phyloP scores from a whole-genome alignment of 2,329 filamentous ascomycete species.

The Phyllosticta citribraziliensis region DNA sequence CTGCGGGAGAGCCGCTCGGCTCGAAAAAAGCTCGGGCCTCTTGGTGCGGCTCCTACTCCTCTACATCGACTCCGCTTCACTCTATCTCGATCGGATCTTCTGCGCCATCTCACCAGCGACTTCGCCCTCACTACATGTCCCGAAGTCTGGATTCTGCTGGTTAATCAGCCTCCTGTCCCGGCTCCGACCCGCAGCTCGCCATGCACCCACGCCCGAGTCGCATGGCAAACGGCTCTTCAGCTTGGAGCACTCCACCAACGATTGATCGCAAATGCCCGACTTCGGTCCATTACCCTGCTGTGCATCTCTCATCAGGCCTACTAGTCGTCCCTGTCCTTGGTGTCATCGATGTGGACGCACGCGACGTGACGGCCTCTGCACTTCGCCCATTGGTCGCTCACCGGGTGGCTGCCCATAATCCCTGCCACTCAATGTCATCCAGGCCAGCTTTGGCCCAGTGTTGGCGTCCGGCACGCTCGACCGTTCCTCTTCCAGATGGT shows the following conservation, averaged over 20 bases:
- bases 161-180: neutral
- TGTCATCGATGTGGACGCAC: neutral
- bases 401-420: neutral
- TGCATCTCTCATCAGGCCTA: neutral
- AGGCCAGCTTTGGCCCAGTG: neutral
- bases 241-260: neutral
- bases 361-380: neutral
- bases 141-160: neutral
- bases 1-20: neutral
- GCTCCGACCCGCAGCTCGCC: neutral
- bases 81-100: neutral
- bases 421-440: neutral
- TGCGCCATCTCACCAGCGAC: neutral
- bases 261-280: neutral
- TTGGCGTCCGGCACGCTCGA: neutral
- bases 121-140: neutral
- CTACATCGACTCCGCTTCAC: neutral
- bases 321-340: neutral
- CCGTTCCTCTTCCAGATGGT: constrained; percentile 1
- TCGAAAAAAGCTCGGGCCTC: neutral
- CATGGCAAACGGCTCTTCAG: neutral
- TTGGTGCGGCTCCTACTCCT: neutral
- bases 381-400: neutral
- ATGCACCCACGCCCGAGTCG: neutral
- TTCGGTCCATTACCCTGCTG: neutral